Evolutionary conservation across 768 basidiomycete genomes (phyloP).

Genomic region (Suillus alpinus): DNA sequence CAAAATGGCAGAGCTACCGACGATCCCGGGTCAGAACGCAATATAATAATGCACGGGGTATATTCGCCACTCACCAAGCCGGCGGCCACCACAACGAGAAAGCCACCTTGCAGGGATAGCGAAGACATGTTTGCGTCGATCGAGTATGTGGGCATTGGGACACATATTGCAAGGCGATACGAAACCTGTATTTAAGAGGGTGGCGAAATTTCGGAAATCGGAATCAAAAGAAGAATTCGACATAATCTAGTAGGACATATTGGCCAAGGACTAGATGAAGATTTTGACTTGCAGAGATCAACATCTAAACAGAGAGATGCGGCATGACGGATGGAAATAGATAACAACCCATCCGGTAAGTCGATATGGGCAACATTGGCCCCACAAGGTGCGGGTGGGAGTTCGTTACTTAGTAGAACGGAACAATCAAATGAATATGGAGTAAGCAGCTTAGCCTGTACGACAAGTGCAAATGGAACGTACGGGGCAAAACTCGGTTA

Average conservation of each 20-base stretch:
- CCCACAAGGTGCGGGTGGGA: slow-evolving; percentile 11
- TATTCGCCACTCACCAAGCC: slow-evolving; percentile 19
- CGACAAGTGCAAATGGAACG: slow-evolving; percentile 26
- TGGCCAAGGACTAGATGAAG: slow-evolving; percentile 20
- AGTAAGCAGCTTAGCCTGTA: slow-evolving; percentile 19
- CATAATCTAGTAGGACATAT: slow-evolving; percentile 31
- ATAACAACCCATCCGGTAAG: slow-evolving; percentile 13
- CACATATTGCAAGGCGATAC: slow-evolving; percentile 17
- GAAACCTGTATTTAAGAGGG: slow-evolving; percentile 22
- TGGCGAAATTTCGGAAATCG: slow-evolving; percentile 30
- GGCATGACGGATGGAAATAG: slow-evolving; percentile 15
- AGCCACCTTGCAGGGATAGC: slow-evolving; percentile 18
- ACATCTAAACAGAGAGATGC: neutral
- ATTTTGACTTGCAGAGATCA: slow-evolving; percentile 18
- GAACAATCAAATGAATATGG: slow-evolving; percentile 22
- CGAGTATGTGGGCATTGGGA: slow-evolving; percentile 16
- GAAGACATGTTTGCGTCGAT: slow-evolving; percentile 18
- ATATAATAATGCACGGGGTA: neutral
- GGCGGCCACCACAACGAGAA: slow-evolving; percentile 16
- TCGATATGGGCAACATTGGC: slow-evolving; percentile 12
- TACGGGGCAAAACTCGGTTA: slow-evolving; percentile 29
- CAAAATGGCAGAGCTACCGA: slow-evolving; percentile 24
- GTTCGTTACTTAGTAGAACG: slow-evolving; percentile 17
- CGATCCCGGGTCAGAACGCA: slow-evolving; percentile 8
- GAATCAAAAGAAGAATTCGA: slow-evolving; percentile 30